Conservation (phyloP, 306 rosid genomes). For the Canavalia gladiata region DNA sequence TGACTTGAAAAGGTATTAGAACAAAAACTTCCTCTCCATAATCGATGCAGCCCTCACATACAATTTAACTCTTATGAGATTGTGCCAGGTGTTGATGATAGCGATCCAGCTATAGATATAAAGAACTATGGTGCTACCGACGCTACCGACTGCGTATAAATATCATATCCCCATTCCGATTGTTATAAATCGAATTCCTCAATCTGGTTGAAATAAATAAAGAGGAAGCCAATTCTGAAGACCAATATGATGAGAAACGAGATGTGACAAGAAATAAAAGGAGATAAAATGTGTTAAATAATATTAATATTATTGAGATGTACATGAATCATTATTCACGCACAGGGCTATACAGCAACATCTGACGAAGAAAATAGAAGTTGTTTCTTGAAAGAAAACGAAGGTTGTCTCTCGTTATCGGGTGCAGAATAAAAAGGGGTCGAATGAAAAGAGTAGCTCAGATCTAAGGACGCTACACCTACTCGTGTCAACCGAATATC, state of each 20-base stretch:
- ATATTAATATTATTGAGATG: too few relatives aligned
- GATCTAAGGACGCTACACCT: constrained; percentile 86
- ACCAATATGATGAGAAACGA: neutral
- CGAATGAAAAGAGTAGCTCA: constrained; percentile 87
- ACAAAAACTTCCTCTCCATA: constrained; percentile 63
- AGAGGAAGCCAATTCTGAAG: neutral
- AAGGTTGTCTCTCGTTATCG: constrained; percentile 48
- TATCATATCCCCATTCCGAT: neutral
- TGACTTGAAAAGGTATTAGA: constrained; percentile 68
- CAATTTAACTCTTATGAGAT: neutral
- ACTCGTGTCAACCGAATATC: constrained; percentile 84
- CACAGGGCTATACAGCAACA: constrained; percentile 64
- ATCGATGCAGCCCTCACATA: constrained; percentile 59
- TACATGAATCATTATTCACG: too few relatives aligned
- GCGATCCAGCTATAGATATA: constrained; percentile 59
- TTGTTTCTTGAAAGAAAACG: constrained; percentile 63
- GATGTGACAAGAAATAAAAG: too few relatives aligned
- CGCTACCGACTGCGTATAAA: constrained; percentile 57
- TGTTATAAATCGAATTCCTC: constrained; percentile 1
- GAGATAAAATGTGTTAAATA: too few relatives aligned
- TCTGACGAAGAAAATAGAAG: constrained; percentile 75
- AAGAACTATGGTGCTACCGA: constrained; percentile 53
- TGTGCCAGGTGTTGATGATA: constrained; percentile 43
- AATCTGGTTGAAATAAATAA: neutral
- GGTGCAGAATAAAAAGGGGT: constrained; percentile 77